phyloP scores from a whole-genome alignment of 2,329 filamentous ascomycete species.

The Aspergillaceae sp. region DNA sequence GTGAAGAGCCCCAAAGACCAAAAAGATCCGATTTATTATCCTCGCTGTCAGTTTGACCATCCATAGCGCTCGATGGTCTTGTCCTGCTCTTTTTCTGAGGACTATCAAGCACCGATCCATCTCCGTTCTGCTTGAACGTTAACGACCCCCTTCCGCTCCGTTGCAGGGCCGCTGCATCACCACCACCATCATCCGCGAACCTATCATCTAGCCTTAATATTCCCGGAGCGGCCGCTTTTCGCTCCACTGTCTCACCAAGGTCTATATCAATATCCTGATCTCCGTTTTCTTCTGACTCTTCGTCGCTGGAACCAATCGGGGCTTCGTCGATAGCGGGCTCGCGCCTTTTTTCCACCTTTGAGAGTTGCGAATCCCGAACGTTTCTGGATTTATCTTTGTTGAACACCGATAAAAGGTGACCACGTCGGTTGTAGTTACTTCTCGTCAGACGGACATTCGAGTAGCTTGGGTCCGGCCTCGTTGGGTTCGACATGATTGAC shows the following conservation, averaged over 20 bases:
- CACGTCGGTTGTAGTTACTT: slow-evolving; percentile 7
- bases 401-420: slow-evolving; percentile 19
- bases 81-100: slow-evolving; percentile 8
- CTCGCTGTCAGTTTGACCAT: background rate
- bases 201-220: slow-evolving; percentile 16
- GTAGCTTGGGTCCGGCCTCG: slow-evolving; percentile 20
- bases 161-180: background rate
- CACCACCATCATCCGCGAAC: slow-evolving; percentile 5
- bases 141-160: slow-evolving; percentile 1
- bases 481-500: slow-evolving; percentile 12
- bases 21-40: background rate
- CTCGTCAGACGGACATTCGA: slow-evolving; percentile 16
- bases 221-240: background rate
- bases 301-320: slow-evolving; percentile 27
- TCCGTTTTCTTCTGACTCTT: slow-evolving; percentile 9
- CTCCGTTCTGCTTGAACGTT: slow-evolving; percentile 1
- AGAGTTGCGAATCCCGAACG: background rate
- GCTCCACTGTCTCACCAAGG: slow-evolving; percentile 1
- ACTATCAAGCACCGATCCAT: slow-evolving; percentile 1
- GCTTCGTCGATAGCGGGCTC: slow-evolving; percentile 27
- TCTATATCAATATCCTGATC: slow-evolving; percentile 6
- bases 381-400: background rate
- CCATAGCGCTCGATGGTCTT: slow-evolving; percentile 6
- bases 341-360: slow-evolving; percentile 6
- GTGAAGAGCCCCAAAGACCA: slow-evolving; percentile 4